These are phyloP conservation scores for Cadophora malorum DNA, from an alignment of 2,329 filamentous ascomycete genomes.

Conservation along the genomic window DNA sequence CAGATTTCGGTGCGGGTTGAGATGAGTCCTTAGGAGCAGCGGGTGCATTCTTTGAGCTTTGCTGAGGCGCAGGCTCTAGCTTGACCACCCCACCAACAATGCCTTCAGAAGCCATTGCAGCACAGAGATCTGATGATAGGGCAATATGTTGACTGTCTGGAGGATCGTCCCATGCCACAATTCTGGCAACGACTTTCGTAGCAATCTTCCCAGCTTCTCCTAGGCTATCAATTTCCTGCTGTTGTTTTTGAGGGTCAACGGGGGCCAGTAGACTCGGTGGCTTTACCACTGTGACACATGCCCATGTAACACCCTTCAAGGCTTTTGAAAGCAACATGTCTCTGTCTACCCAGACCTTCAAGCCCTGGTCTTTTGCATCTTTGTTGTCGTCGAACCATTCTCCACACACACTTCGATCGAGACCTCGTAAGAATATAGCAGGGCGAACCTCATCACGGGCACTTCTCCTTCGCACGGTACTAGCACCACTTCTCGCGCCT, in stretches of 20 bases:
- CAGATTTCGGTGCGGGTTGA: slow-evolving; percentile 63
- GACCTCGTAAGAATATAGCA: slow-evolving; percentile 77
- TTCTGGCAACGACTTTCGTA: slow-evolving; percentile 75
- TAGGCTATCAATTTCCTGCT: slow-evolving; percentile 69
- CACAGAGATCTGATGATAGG: slow-evolving; percentile 79
- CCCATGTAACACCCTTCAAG: slow-evolving; percentile 78
- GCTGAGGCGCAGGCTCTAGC: slow-evolving; percentile 76
- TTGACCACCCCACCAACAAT: slow-evolving; percentile 88
- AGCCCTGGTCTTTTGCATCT: slow-evolving; percentile 59
- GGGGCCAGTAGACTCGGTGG: slow-evolving; percentile 78
- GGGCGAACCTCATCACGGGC: slow-evolving; percentile 71
- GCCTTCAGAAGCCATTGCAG: slow-evolving; percentile 71
- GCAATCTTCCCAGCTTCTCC: slow-evolving; percentile 63
- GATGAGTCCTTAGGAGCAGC: slow-evolving; percentile 49
- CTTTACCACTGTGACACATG: slow-evolving; percentile 83
- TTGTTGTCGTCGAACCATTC: slow-evolving; percentile 77
- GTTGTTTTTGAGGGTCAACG: slow-evolving; percentile 70
- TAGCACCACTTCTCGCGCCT: slow-evolving; percentile 72
- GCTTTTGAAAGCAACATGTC: slow-evolving; percentile 75
- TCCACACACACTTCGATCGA: slow-evolving; percentile 72
- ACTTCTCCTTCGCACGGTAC: slow-evolving; percentile 68
- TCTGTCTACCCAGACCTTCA: slow-evolving; percentile 85
- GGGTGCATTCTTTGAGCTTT: slow-evolving; percentile 34
- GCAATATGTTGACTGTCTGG: slow-evolving; percentile 82
- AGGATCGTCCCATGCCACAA: slow-evolving; percentile 83